phyloP scores from a whole-genome alignment of 2,329 filamentous ascomycete species.

The Xylaria sp. region DNA sequence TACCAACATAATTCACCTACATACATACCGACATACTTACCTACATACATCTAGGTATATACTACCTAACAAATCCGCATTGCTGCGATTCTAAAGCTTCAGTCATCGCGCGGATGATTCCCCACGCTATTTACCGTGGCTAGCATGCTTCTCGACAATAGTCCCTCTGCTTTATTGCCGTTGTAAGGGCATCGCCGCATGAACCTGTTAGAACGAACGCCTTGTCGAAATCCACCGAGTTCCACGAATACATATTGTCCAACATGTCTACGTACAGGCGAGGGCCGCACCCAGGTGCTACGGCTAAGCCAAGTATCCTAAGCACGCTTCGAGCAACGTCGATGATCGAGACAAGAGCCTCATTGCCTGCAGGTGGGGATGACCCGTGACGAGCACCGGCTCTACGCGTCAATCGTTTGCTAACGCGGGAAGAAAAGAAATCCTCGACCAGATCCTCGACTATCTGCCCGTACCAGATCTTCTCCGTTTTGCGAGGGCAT shows the following conservation, averaged over 20 bases:
- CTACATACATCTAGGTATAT: neutral
- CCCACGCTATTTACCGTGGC: neutral
- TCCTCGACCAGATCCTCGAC: slow-evolving; percentile 85
- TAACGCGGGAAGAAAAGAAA: slow-evolving; percentile 58
- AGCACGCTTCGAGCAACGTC: slow-evolving; percentile 78
- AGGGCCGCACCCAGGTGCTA: slow-evolving; percentile 37
- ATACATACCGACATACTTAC: no score
- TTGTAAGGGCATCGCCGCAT: neutral
- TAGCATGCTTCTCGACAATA: neutral
- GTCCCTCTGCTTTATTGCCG: neutral
- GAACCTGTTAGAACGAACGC: slow-evolving; percentile 8
- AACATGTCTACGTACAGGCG: slow-evolving; percentile 44
- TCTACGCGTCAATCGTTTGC: neutral
- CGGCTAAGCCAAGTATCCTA: slow-evolving; percentile 61
- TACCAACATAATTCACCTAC: no score
- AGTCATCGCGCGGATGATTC: neutral
- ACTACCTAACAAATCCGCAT: neutral
- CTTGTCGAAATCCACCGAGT: slow-evolving; percentile 6
- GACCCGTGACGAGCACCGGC: neutral
- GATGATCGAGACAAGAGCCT: slow-evolving; percentile 77
- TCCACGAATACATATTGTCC: slow-evolving; percentile 5
- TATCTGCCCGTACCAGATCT: slow-evolving; percentile 85
- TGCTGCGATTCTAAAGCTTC: neutral
- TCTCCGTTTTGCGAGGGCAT: slow-evolving; percentile 81
- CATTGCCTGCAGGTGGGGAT: slow-evolving; percentile 75